Conservation (phyloP, 805 yeast species). For the Nakazawaea sp. region DNA sequence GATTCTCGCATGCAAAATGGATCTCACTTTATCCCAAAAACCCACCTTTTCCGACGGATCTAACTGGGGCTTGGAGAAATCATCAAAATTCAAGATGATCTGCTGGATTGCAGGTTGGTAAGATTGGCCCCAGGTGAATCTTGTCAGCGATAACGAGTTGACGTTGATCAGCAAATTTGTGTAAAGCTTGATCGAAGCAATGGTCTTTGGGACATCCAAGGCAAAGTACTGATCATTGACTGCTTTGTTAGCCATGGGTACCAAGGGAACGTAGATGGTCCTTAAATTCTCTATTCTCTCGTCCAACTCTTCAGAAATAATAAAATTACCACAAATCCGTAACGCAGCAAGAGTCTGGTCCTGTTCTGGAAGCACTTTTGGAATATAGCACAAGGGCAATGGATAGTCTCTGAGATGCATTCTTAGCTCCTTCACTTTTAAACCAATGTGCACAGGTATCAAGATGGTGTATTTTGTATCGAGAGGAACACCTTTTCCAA, state of each 20-base stretch:
- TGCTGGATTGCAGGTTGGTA: conserved; percentile 82
- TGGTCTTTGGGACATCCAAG: conserved; percentile 63
- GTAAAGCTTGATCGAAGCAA: conserved; percentile 68
- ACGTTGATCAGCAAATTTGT: conserved; percentile 53
- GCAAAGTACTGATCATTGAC: conserved; percentile 40
- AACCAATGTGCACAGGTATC: conserved; percentile 55
- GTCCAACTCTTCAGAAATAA: conserved; percentile 61
- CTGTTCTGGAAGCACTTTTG: conserved; percentile 34
- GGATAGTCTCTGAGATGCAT: conserved; percentile 83
- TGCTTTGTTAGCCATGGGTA: conserved; percentile 33
- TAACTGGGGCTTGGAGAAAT: conserved; percentile 81
- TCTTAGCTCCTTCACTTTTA: conserved; percentile 54
- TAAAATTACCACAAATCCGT: conserved; percentile 51
- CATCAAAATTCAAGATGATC: conserved; percentile 68
- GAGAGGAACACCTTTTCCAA: conserved; percentile 80
- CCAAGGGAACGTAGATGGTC: conserved; percentile 54
- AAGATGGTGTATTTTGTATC: conserved; percentile 62
- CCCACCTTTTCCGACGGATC: conserved; percentile 85
- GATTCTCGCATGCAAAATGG: conserved; percentile 68
- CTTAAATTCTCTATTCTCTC: conserved; percentile 47
- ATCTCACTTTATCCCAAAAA: conserved; percentile 86
- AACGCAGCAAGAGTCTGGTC: conserved; percentile 14
- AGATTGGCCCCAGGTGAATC: conserved; percentile 80
- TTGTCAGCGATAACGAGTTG: conserved; percentile 48
- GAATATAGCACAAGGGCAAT: conserved; percentile 71